These are phyloP conservation scores for Trichoderma afroharzianum DNA, from an alignment of 2,329 filamentous ascomycete species.

Conservation along the genomic window DNA sequence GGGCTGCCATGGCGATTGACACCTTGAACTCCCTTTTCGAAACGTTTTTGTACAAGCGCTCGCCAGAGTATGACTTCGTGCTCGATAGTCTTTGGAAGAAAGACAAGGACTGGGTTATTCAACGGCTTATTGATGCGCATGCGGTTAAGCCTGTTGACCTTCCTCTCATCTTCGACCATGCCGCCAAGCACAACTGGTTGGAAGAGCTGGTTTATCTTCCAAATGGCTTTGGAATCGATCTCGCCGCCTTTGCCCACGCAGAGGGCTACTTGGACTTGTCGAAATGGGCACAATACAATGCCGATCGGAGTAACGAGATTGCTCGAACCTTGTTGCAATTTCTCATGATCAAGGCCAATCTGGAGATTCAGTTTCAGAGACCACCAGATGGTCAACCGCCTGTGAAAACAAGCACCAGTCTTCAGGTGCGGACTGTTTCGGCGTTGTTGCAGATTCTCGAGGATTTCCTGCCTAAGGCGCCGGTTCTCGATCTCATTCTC, in stretches of 20 bases:
- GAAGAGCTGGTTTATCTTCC: slow-evolving; percentile 73
- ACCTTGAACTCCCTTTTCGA: slow-evolving; percentile 75
- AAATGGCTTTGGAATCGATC: slow-evolving; percentile 82
- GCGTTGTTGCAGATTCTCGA: slow-evolving; percentile 76
- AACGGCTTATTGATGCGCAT: slow-evolving; percentile 76
- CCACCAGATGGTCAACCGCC: slow-evolving; percentile 57
- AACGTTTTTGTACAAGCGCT: slow-evolving; percentile 75
- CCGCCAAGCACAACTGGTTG: slow-evolving; percentile 77
- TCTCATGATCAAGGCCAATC: slow-evolving; percentile 75
- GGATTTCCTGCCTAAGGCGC: slow-evolving; percentile 58
- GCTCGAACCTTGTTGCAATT: slow-evolving; percentile 73
- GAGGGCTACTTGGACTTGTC: slow-evolving; percentile 75
- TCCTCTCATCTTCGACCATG: slow-evolving; percentile 54
- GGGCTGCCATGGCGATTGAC: slow-evolving; percentile 70
- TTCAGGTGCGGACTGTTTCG: slow-evolving; percentile 82
- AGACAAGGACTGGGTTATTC: slow-evolving; percentile 81
- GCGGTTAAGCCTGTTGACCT: slow-evolving; percentile 62
- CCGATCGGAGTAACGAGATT: slow-evolving; percentile 64
- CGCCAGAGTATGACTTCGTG: slow-evolving; percentile 79
- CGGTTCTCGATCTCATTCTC: slow-evolving; percentile 66
- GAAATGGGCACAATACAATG: slow-evolving; percentile 72
- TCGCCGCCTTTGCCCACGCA: slow-evolving; percentile 80
- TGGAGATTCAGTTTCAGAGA: slow-evolving; percentile 73
- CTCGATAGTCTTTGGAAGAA: slow-evolving; percentile 89
- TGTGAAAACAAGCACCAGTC: slow-evolving; percentile 63